Percentiles rank a stretch among this genome's conserved stretches.
Evolutionary conservation across 345 rosid genomes (phyloP).

Genomic region (Cardamine resedifolia): DNA sequence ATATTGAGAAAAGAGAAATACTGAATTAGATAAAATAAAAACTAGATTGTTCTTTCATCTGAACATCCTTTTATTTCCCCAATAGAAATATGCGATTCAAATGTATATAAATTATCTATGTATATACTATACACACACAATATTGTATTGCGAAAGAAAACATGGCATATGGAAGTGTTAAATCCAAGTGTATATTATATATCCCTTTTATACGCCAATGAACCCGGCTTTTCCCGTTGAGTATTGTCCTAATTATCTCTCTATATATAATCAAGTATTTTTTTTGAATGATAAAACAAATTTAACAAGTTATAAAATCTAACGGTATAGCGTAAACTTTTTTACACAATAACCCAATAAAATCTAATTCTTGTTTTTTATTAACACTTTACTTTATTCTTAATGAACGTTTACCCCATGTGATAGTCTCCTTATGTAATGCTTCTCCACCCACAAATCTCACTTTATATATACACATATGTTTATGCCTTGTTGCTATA

Average conservation of each 20-base stretch:
- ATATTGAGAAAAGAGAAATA: neutral
- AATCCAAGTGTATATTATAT: conserved; percentile 22
- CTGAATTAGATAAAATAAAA: neutral
- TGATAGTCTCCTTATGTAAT: conserved; percentile 64
- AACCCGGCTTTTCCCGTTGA: conserved; percentile 59
- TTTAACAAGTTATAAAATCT: neutral
- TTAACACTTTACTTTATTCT: conserved; percentile 45
- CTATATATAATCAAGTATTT: neutral
- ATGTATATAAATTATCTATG: neutral
- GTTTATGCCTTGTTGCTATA: conserved; percentile 31
- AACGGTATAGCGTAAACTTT: conserved; percentile 18
- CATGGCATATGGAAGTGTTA: conserved; percentile 38
- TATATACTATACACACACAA: neutral
- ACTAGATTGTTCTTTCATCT: neutral
- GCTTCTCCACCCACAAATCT: conserved; percentile 47
- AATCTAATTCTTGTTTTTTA: conserved; percentile 15
- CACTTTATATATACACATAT: conserved; percentile 34
- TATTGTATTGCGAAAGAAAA: neutral
- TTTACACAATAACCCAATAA: conserved; percentile 8
- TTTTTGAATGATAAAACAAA: neutral
- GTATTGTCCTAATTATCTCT: conserved; percentile 11
- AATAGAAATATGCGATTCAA: neutral
- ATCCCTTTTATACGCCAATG: conserved; percentile 62
- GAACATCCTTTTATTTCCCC: no score
- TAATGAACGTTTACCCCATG: conserved; percentile 72